Evolutionary conservation across 805 yeast species (phyloP).

Genomic region (Debaryomyces hansenii): DNA sequence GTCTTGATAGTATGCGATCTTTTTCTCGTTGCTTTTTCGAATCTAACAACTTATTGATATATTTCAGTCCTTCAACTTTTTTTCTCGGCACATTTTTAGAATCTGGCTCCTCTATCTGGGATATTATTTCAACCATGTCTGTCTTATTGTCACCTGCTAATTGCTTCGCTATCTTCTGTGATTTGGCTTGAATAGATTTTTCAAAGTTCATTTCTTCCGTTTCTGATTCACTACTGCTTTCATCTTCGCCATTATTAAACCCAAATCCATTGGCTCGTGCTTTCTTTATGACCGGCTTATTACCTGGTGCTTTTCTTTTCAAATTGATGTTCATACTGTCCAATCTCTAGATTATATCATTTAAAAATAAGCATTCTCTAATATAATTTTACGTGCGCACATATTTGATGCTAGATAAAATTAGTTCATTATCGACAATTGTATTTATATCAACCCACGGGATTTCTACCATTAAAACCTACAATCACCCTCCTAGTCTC

Average conservation of each 20-base stretch:
- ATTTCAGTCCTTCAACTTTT: conserved; percentile 12
- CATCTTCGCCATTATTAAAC: background rate
- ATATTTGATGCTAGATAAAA: background rate
- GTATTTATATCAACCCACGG: background rate
- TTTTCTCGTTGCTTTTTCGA: conserved; percentile 46
- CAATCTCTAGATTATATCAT: background rate
- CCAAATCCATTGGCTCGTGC: background rate
- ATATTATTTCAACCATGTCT: background rate
- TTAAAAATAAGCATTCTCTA: no score
- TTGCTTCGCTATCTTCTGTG: conserved; percentile 8
- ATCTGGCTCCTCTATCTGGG: background rate
- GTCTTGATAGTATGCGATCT: conserved; percentile 43
- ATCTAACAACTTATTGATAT: conserved; percentile 41
- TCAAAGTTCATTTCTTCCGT: conserved; percentile 6
- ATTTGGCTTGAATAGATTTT: conserved; percentile 4
- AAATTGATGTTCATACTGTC: conserved; percentile 4
- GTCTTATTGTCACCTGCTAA: conserved; percentile 3
- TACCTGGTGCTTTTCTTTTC: conserved; percentile 2
- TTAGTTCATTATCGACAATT: background rate
- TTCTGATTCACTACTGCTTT: conserved; percentile 3
- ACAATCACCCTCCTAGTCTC: background rate
- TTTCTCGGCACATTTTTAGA: background rate
- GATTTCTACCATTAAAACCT: background rate
- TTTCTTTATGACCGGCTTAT: background rate
- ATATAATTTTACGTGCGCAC: background rate